Conservation (phyloP, 768 basidiomycete species). For the Naematelia aurantialba region DNA sequence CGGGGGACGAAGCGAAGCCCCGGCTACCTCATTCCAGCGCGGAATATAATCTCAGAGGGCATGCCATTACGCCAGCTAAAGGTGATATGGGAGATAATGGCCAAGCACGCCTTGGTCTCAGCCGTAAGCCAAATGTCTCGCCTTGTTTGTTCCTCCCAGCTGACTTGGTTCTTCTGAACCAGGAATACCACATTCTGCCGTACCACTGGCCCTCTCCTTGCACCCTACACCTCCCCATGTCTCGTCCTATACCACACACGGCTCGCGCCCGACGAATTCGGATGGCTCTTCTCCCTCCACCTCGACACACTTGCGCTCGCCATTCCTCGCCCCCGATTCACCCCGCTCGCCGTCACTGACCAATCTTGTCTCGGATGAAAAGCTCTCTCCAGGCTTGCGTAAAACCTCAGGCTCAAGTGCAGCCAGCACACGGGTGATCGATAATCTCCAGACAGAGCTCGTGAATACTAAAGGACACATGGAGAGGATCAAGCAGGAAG, state of each 20-base stretch:
- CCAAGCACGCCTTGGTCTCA: constrained; percentile 23
- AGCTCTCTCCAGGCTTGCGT: constrained; percentile 15
- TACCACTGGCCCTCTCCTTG: constrained; percentile 28
- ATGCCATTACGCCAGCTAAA: constrained; percentile 25
- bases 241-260: constrained; percentile 1
- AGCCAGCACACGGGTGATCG: constrained; percentile 42
- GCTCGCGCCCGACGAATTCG: constrained; percentile 6
- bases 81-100: background rate
- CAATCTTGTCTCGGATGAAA: constrained; percentile 16
- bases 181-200: constrained; percentile 39
- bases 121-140: no score
- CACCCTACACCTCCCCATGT: constrained; percentile 20
- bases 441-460: constrained; percentile 39
- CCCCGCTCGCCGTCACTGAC: constrained; percentile 19
- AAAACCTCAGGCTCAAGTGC: constrained; percentile 19
- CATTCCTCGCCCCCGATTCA: constrained; percentile 29
- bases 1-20: background rate
- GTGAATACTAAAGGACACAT: constrained; percentile 28
- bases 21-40: constrained; percentile 32
- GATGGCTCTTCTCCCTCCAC: constrained; percentile 4
- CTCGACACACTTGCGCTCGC: constrained; percentile 23
- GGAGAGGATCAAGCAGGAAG: constrained; percentile 38
- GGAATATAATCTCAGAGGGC: constrained; percentile 30
- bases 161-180: no score
- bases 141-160: no score